Evolutionary conservation across 1,284 basidiomycete species (phyloP), one percentile per base, ranked within the genome.

Genomic region (Heterobasidion irregulare): DNA sequence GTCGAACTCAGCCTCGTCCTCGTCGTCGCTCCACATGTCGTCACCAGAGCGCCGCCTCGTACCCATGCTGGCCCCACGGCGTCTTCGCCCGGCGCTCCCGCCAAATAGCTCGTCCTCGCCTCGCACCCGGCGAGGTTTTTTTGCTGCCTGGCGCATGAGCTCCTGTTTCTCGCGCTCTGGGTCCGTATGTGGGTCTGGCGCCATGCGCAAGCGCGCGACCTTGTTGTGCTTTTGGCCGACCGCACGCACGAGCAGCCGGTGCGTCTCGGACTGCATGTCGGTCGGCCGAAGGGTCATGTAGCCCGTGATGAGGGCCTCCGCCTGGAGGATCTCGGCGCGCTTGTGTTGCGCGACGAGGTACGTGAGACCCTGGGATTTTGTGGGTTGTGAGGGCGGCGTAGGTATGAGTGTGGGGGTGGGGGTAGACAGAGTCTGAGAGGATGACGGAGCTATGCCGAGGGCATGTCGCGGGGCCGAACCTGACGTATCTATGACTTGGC

Each of bases 341-440:
- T 89, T 86, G 72, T 96, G 92, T 63, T 94, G 92, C 10, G 92
- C 90, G 58, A 94, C 90, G 58, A 95, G 83, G 71, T 95, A 96
- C 8, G 91, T 90, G 46, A 92, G 74, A 33, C 89, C 87, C 62
- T 89, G 83, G 10, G 79, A 75, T 65, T 78, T 83, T 38, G 59
- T 62, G 19, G 52, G 19, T 47, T 50, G 34, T 47, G 41, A 10
- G 19, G 63, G 56, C 16, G 62, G 56, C 8, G 57, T 59, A 41
- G 63, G 66, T 13, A 62, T 61, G 59, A 75, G 72, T 52, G 69
- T 64, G 43, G 65, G 68, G 43, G 74, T 66, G 54, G 74, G 72
- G 13, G 73, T 68, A 49, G 65, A 38, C 50, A 61, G 62, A n/a
- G 73, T 65, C 55, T 74, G 72, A 36, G 74, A 70, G 44, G 59